Evolutionary conservation across 2,329 filamentous ascomycete genomes (phyloP).

Genomic region (Xylariaceae sp.): DNA sequence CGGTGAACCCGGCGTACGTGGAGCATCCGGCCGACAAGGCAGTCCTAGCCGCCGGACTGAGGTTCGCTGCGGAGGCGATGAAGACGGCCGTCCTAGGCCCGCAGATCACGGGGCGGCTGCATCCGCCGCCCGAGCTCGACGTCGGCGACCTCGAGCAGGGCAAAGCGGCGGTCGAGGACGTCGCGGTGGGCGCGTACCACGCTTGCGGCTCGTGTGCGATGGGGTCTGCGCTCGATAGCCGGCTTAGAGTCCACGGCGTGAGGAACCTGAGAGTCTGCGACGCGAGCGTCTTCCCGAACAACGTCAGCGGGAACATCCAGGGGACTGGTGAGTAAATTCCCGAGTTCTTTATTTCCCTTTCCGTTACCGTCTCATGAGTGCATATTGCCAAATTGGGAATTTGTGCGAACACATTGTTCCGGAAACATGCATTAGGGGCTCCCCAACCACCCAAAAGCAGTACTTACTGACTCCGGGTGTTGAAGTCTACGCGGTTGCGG

Average conservation of each 20-base stretch:
- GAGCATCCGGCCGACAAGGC: slow-evolving; percentile 1
- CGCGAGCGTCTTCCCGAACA: slow-evolving; percentile 4
- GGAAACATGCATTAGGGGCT: no score
- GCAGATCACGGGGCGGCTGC: background rate
- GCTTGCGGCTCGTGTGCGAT: slow-evolving; percentile 1
- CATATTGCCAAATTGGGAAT: no score
- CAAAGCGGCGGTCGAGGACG: background rate
- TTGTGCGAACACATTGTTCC: no score
- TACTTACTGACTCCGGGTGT: no score
- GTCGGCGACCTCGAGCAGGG: background rate
- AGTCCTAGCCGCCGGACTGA: background rate
- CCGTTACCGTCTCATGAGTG: no score
- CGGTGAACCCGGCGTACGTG: slow-evolving; percentile 1
- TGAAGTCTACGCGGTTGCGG: background rate
- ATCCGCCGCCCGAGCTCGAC: background rate
- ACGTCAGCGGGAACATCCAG: slow-evolving; percentile 4
- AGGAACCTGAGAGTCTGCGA: background rate
- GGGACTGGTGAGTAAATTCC: no score
- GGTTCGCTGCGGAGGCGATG: background rate
- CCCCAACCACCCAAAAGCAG: no score
- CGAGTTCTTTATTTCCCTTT: no score
- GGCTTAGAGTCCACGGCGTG: background rate
- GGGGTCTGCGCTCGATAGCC: background rate
- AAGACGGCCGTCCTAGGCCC: background rate
- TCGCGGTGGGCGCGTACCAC: slow-evolving; percentile 1